Conservation (phyloP, 2,329 filamentous ascomycete genomes). For the Fusarium ambrosium region DNA sequence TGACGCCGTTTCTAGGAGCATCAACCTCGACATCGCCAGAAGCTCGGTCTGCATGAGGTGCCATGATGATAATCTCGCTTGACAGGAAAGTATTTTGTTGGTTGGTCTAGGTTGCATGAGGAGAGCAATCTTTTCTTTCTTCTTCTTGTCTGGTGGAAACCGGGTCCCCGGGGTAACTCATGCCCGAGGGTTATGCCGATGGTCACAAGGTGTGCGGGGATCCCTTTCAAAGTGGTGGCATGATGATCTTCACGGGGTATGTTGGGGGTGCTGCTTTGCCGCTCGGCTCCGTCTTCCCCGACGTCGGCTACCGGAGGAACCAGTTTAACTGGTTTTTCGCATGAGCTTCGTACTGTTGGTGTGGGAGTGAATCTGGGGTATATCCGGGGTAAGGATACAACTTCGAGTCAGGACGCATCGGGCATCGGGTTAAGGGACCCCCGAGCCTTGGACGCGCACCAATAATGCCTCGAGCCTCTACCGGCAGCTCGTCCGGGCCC, state of each 20-base stretch:
- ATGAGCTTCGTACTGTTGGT: neutral
- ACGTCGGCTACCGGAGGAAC: neutral
- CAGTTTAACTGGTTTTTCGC: neutral
- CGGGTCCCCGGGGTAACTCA: neutral
- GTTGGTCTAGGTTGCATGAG: neutral
- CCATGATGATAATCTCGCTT: constrained; percentile 1
- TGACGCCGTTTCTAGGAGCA: neutral
- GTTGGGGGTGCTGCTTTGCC: neutral
- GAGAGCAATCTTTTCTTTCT: neutral
- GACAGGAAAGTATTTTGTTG: neutral
- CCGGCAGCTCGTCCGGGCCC: neutral
- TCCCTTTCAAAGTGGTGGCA: neutral
- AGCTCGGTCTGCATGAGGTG: constrained; percentile 1
- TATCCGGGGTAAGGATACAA: constrained; percentile 32
- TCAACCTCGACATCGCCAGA: neutral
- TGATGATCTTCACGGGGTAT: neutral
- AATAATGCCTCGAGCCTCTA: neutral
- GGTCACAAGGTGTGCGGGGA: neutral
- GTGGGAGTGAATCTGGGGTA: constrained; percentile 32
- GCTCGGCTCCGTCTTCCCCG: neutral
- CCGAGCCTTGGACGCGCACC: neutral
- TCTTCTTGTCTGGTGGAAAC: constrained; percentile 1
- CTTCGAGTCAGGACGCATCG: constrained; percentile 10
- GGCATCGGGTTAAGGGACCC: constrained; percentile 26
- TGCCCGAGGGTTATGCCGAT: neutral